A percentile compares a stretch with the other conserved stretches of the same genome.
phyloP scores from a whole-genome alignment of 2,329 filamentous ascomycete genomes.

The Shiraia sp. region DNA sequence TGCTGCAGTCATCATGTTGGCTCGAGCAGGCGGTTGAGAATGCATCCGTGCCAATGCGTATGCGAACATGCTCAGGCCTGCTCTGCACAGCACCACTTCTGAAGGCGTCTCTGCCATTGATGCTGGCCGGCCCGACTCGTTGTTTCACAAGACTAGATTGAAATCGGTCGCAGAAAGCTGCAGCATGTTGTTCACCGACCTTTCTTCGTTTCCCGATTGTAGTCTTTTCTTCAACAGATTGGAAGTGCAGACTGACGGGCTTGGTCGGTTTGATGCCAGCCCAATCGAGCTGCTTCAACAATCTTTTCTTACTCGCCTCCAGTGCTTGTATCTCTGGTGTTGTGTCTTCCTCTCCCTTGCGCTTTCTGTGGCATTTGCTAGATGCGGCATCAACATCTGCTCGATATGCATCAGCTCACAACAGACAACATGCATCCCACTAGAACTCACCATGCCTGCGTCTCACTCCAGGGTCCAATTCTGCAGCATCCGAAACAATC shows the following conservation, averaged over 20 bases:
- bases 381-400: slow-evolving; percentile 5
- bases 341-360: slow-evolving; percentile 8
- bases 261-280: slow-evolving; percentile 34
- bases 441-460: too few relatives aligned
- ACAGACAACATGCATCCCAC: not conserved
- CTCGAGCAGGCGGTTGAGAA: slow-evolving; percentile 28
- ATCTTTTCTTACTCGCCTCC: slow-evolving; percentile 32
- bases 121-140: slow-evolving; percentile 3
- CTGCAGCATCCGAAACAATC: too few relatives aligned
- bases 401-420: not conserved
- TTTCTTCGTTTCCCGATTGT: slow-evolving; percentile 41
- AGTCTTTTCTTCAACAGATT: slow-evolving; percentile 29
- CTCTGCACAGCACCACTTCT: slow-evolving; percentile 16
- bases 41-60: slow-evolving; percentile 44
- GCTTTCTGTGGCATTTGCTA: slow-evolving; percentile 4
- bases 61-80: slow-evolving; percentile 29
- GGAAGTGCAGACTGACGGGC: slow-evolving; percentile 34
- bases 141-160: not conserved
- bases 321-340: slow-evolving; percentile 23
- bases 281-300: slow-evolving; percentile 42
- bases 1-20: slow-evolving; percentile 7
- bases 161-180: slow-evolving; percentile 2
- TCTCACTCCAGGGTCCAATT: too few relatives aligned
- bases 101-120: slow-evolving; percentile 6
- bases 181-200: slow-evolving; percentile 9